Evolutionary conservation across 768 basidiomycete species (phyloP), one percentile per base, ranked within the genome.

Genomic region (Leccinum boreale): DNA sequence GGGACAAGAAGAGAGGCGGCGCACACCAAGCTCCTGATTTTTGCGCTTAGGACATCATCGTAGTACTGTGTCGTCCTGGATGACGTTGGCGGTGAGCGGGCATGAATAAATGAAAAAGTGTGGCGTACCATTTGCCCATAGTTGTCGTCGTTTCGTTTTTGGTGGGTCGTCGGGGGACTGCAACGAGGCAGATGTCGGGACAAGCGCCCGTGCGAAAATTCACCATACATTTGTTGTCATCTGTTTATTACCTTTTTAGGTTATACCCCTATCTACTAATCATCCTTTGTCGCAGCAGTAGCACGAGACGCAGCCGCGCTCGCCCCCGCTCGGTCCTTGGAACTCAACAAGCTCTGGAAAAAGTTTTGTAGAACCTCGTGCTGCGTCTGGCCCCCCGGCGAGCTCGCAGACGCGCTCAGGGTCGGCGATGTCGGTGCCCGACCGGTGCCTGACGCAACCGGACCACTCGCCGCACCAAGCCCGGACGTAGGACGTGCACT

Each of bases 321-420:
- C 21, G 73, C 72, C 11, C 68, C 69, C 23, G 69, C 68, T 5
- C 86, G 80, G 59, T 87, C 87, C 71, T 86, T 89, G 42, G 84
- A 83, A 62, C 81, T 87, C 60, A 94, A 72, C 67, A 93, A 70
- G 57, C 86, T 89, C 72, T 91, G 84, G 84, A 94, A 94, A 79
- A 94, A 94, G 69, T 88, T 88, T 65, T 92, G 89, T 60, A 94
- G 70, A 17, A 92, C 89, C 69, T 92, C 89, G 66, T 92, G 90
- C 58, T 91, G 88, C 39, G 82, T 81, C 73, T 84, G 87, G n/a
- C 80, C 83, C 9, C 74, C 78, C 10, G 77, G 72, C 21, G 81
- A 74, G 61, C 74, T 79, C n/a, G 81, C 76, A 7, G 79, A 72
- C 35, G 64, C 39, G 21, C 59, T 68, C 53, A 71, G 50, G 14